Base-by-base conservation (phyloP, 495 filamentous ascomycete species). In the Aspergillus cavernicola region DNA sequence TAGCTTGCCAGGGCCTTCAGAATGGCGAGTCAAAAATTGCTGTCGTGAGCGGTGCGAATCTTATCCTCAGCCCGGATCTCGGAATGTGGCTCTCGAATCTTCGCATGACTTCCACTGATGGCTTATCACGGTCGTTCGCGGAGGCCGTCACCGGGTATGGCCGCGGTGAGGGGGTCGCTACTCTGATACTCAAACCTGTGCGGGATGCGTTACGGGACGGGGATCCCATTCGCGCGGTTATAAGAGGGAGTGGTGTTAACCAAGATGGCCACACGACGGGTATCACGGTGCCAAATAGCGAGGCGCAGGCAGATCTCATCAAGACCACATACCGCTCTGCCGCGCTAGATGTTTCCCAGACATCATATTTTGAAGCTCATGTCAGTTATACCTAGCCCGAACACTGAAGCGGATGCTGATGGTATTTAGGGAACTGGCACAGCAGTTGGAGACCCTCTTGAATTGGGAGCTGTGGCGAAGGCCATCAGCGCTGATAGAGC, bases 401-500 rank as follows among this genome's bases (percentile, higher is more conserved):
- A 9, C 24, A 28, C 4, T 4, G 24, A 28, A 28, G 4, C 9
- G 4, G 9, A 28, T n/a, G n/a, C 24, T 28, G 24, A 28, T 9
- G 24, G 4, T 28, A 28, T 28, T 9, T 9, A 9, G 9, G 24
- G 79, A 18, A 84, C 81, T 0, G 84, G 83, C 4, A 86, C 83
- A 1, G 62, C 63, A 6, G 66, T 69, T 3, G 83, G 83, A 4
- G 86, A 88, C 57, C 83, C 84, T 0, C 75, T 80, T 2, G 85
- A 89, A 57, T 68, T 74, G 0, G 66, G 63, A 3, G 83, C 83
- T 2, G 80, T 85, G 2, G 55, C 45, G 1, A 29, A 28, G 13
- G 52, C 60, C 19, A 0, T 65, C 61, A 18, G 23, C 50, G 1
- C 22, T 38, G 18, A 42, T 32, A 19, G 31, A 49, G 11, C 35